Evolutionary conservation across 192 early-diverging fungal species (phyloP), one percentile per base, ranked within the genome.

Genomic region (Rhizoclosmatium globosum): DNA sequence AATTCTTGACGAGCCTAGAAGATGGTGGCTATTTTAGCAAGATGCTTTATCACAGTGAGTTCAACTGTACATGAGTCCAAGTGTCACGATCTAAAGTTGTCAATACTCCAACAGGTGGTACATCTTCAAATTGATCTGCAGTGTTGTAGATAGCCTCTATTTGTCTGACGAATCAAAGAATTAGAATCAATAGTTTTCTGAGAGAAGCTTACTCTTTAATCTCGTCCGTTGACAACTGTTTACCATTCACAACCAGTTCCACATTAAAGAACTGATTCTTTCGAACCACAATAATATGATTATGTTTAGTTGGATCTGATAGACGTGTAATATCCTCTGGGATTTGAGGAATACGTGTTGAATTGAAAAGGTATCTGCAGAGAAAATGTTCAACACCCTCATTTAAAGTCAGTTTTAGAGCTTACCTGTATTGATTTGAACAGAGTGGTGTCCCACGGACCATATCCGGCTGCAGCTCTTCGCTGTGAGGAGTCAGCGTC

Each of bases 241-340:
- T 87, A 45, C 95, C 96, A 71, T 92, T 84, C 71, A 93, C 88
- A 67, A 91, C 81, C 50, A 93, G 85, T 80, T 93, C 92, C 70
- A 99, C 74, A 45, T 80, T 82, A 79, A 85, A 99, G 88, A 98
- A 97, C 84, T 95, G 89, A 87, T 95, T 97, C 78, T 96, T 93
- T 80, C 96, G 91, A 23, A 94, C 88, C 43, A 96, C 95, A 17
- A 92, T 85, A 39, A 98, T 91, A 83, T 97, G 93, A 79, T 91
- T 88, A 87, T 96, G 93, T 65, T 85, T 80, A 4, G 79, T 71
- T 58, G 95, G 93, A 61, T 95, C 93, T 68, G 89, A 92, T 2
- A 85, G 87, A 23, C 85, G 85, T 57, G 93, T 95, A 75, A 87
- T 84, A 82, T 99, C 97, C 15, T 92, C 91, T 4, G 95, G 94